Evolutionary conservation across 2,329 filamentous ascomycete genomes (phyloP), one percentile per base, ranked within the genome.

Genomic region (Colletotrichum aenigma): DNA sequence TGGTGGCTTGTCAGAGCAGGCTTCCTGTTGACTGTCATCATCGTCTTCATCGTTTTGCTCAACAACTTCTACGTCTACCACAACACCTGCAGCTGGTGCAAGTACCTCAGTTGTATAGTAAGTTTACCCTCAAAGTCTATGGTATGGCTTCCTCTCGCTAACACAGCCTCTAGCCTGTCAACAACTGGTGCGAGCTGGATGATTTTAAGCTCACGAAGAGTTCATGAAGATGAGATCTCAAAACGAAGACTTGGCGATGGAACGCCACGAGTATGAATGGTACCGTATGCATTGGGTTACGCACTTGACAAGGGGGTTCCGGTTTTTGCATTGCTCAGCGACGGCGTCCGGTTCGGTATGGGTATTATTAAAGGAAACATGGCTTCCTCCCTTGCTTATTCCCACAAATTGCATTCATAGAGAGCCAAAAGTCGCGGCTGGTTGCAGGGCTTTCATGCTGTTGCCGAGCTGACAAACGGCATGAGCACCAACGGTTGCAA

Each of bases 1-100:
- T 99, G 97, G 97, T 98, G 96, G 96, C 85, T 98, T 26, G 89
- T 98, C 32, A 91, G 97, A 21, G 94, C 91, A 1, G 95, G 90
- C 0, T 93, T 94, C 28, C 87, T 99, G 67, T 90, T 98, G 9
- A 90, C 93, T n/a, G 94, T 96, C 38, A 88, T 98, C 43, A 90
- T 98, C 55, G 93, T 94, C 2, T 98, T 98, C 83, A 94, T 98
- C 76, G 86, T 98, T 60, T 88, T 99, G 69, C 84, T 98, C 76
- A 93, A 96, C 82, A 97, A 98, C 86, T 99, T 99, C 83, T 98
- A 98, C 86, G 91, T 91, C 77, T 93, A 93, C 83, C 90, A 91
- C 75, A 92, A 92, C 65, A 93, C 90, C 34, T 99, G 97, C 84
- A 88, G 86, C 13, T 99, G 97, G 97, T 99, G 97, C 89, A 97